phyloP scores from a whole-genome alignment of 2,329 filamentous ascomycete genomes.

The Colletotrichum nymphaeae region DNA sequence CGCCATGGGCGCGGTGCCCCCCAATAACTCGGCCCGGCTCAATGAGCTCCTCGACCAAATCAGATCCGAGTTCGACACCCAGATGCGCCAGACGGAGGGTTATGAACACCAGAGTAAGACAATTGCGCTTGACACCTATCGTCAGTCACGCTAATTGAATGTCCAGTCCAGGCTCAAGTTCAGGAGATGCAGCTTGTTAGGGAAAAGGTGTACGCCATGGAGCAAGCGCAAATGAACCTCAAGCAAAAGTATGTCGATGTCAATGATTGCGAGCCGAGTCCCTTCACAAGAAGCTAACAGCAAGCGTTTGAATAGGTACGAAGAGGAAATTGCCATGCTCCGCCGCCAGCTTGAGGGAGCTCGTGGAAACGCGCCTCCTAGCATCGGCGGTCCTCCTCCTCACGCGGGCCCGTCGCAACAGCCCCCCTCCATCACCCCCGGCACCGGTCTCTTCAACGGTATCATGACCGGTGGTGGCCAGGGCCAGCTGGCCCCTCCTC shows the following conservation, averaged over 20 bases:
- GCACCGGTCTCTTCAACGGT: conserved; percentile 91
- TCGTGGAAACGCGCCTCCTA: conserved; percentile 70
- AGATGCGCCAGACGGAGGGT: conserved; percentile 83
- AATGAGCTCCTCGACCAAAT: conserved; percentile 94
- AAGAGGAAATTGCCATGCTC: conserved; percentile 87
- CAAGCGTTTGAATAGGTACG: conserved; percentile 72
- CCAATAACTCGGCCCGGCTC: conserved; percentile 71
- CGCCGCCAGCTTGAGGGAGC: conserved; percentile 87
- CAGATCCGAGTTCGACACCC: conserved; percentile 89
- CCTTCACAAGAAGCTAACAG: conserved; percentile 33
- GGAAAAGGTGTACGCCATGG: conserved; percentile 92
- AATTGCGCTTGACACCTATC: conserved; percentile 2
- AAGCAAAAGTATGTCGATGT: conserved; percentile 83
- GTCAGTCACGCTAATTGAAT: conserved; percentile 35
- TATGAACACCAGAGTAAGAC: conserved; percentile 94
- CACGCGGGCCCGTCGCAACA: conserved; percentile 85
- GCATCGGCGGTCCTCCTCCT: conserved; percentile 76
- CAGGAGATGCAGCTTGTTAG: conserved; percentile 95
- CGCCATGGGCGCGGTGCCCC: conserved; percentile 79
- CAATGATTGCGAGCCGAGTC: background rate
- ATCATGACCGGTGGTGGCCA: conserved; percentile 94
- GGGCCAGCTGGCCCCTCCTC: conserved; percentile 85
- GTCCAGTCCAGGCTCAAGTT: conserved; percentile 85
- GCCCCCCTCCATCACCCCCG: conserved; percentile 89
- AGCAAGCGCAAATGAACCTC: conserved; percentile 87